These are phyloP conservation scores for Rhodamnia argentea DNA, from an alignment of 345 rosid species.

Conservation along the genomic window DNA sequence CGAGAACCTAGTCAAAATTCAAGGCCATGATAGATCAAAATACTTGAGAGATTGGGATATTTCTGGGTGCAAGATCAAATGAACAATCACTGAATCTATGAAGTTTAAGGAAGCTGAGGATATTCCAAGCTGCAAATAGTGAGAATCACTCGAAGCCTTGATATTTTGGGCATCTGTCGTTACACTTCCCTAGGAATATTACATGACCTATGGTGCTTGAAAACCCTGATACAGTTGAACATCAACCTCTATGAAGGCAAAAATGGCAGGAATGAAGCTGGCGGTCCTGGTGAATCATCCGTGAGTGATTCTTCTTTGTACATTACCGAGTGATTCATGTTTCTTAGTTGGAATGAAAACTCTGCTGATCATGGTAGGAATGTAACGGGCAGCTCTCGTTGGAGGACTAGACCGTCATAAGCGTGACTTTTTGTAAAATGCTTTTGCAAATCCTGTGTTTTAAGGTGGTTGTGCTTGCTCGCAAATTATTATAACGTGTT, in stretches of 20 bases:
- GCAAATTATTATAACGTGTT: neutral
- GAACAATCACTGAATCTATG: neutral
- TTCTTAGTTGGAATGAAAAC: neutral
- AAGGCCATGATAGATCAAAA: neutral
- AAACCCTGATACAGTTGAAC: no score
- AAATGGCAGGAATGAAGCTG: no score
- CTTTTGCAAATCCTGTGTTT: neutral
- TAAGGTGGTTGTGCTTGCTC: neutral
- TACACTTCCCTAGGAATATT: no score
- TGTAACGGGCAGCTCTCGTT: neutral
- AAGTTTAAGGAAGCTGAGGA: neutral
- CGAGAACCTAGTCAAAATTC: neutral
- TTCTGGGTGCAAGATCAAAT: neutral
- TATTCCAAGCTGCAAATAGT: neutral
- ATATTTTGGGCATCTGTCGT: neutral
- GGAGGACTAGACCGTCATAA: neutral
- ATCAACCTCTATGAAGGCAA: no score
- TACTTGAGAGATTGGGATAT: neutral
- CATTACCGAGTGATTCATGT: neutral
- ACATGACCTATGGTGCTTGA: no score
- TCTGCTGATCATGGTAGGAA: neutral
- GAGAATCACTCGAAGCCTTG: neutral
- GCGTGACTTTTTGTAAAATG: neutral
- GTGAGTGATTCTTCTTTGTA: neutral
- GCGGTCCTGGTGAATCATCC: neutral